Evolutionary conservation across 2,329 filamentous ascomycete genomes (phyloP), one percentile per base, ranked within the genome.

Genomic region (Fusarium austroafricanum): DNA sequence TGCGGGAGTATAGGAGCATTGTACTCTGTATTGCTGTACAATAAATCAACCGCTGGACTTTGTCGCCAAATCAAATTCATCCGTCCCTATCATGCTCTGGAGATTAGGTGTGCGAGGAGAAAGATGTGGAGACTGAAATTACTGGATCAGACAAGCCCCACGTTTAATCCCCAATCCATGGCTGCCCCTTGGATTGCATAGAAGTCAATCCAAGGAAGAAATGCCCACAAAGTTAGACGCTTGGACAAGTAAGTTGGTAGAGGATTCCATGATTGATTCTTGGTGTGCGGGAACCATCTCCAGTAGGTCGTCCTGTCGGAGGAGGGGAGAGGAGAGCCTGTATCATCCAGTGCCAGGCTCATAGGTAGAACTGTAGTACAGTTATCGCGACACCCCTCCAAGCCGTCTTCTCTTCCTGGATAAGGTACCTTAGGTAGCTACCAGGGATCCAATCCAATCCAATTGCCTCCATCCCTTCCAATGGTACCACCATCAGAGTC

Each of bases 81-180:
- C 9, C 9, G 6, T 31, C 2, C 29, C 10, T 60, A 42, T 62
- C 45, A 42, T 51, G 45, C 18, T 20, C 37, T 59, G 21, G 46
- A 57, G 40, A 66, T 61, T 54, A 51, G 35, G 44, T 54, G 52
- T 58, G 44, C 44, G 29, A 31, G 29, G 26, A 49, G 47, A 44
- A 44, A 52, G 49, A 29, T 54, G 43, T 59, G 63, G 64, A 54
- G 46, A 46, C 51, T 51, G 46, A 73, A 71, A 73, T 73, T 72
- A 73, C 61, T 70, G 71, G 70, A 73, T 31, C 58, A 58, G 55
- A 55, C 53, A 43, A 38, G 71, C 70, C 68, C 70, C 71, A 73
- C 71, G 68, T 40, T 60, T 63, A 67, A 73, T 71, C 59, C 61
- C 59, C 52, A 64, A 64, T 52, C 61, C 71, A 67, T 57, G 67